Evolutionary conservation across 139 green algal genomes (phyloP).

Genomic region (Micractinium sp.): DNA sequence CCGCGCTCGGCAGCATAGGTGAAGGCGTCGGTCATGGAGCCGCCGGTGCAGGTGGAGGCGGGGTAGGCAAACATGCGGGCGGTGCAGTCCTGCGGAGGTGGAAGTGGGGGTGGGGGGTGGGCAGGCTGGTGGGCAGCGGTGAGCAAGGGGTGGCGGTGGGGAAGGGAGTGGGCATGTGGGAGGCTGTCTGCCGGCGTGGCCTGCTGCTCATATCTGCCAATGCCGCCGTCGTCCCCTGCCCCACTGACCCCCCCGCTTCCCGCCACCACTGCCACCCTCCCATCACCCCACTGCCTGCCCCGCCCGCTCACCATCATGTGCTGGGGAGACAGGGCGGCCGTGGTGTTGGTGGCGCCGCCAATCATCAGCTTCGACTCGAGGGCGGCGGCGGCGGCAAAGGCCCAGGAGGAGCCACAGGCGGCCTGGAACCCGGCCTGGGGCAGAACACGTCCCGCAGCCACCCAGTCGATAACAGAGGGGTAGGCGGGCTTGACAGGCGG

Average conservation of each 20-base stretch:
- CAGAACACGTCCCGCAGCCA: background rate
- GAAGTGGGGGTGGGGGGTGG: background rate
- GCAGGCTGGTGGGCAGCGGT: too few species aligned
- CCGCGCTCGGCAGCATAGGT: background rate
- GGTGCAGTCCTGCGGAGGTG: slow-evolving; percentile 6
- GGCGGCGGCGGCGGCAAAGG: slow-evolving; percentile 21
- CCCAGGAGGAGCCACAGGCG: background rate
- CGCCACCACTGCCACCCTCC: background rate
- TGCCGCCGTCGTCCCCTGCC: background rate
- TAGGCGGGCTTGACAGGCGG: background rate
- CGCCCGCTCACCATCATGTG: background rate
- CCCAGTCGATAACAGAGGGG: background rate
- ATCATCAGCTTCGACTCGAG: slow-evolving; percentile 19
- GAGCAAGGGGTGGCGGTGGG: background rate
- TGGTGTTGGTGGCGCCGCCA: background rate
- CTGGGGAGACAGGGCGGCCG: background rate
- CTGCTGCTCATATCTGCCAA: background rate
- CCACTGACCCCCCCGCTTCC: background rate
- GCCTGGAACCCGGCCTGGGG: background rate
- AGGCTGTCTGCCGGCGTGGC: background rate
- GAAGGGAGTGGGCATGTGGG: background rate
- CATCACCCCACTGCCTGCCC: background rate
- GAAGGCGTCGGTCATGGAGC: background rate
- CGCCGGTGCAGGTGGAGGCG: background rate
- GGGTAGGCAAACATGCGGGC: background rate